Conservation (phyloP, 2,329 filamentous ascomycete genomes). For the Cladosporium sp. region DNA sequence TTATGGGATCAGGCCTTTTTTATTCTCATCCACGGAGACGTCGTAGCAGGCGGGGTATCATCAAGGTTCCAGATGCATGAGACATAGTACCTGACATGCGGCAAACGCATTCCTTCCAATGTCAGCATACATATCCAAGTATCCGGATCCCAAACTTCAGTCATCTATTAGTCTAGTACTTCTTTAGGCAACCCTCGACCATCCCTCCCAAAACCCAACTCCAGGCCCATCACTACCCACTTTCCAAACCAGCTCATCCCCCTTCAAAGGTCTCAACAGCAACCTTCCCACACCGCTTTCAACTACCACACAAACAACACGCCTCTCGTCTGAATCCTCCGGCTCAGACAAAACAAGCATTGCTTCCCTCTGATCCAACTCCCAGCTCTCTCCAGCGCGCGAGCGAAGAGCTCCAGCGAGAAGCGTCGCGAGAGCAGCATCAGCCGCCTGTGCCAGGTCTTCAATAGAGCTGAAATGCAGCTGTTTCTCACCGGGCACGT, state of each 20-base stretch:
- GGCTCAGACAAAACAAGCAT: conserved; percentile 14
- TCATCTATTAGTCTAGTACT: too few relatives aligned
- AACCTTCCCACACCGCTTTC: conserved; percentile 11
- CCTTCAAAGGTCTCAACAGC: conserved; percentile 11
- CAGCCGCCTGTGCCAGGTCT: conserved; percentile 12
- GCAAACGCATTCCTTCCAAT: too few relatives aligned
- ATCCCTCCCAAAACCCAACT: conserved; percentile 15
- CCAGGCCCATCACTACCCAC: not conserved
- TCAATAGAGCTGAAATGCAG: conserved; percentile 13
- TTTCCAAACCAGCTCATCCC: conserved; percentile 14
- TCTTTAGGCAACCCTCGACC: not conserved
- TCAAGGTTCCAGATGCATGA: too few relatives aligned
- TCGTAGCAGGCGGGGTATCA: too few relatives aligned
- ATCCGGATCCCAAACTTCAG: too few relatives aligned
- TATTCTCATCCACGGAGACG: too few relatives aligned
- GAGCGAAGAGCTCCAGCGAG: conserved; percentile 15
- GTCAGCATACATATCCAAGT: too few relatives aligned
- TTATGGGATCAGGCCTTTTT: too few relatives aligned
- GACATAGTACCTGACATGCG: too few relatives aligned
- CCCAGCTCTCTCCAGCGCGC: conserved; percentile 18
- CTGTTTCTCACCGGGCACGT: not conserved
- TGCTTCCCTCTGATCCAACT: conserved; percentile 20
- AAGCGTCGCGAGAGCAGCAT: conserved; percentile 14
- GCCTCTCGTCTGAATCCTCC: conserved; percentile 8
- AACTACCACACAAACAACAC: conserved; percentile 15